Percentiles rank a stretch among this genome's conserved stretches.
Evolutionary conservation across 2,329 filamentous ascomycete genomes (phyloP).

Genomic region (Claviceps cyperi): DNA sequence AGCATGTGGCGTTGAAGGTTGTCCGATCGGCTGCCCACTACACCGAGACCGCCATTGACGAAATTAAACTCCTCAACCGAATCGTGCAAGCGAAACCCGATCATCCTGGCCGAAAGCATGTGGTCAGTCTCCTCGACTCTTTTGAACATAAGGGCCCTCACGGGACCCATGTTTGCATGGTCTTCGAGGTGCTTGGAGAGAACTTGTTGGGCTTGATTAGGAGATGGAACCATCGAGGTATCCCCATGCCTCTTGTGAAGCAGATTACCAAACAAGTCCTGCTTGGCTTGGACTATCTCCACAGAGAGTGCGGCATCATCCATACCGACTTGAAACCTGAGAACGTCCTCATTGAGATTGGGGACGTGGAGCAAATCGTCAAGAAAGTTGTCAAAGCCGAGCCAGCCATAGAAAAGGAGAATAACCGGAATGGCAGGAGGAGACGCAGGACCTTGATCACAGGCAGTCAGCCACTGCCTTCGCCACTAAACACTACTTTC

Average conservation of each 20-base stretch:
- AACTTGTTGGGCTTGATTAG: slow-evolving; percentile 93
- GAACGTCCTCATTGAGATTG: slow-evolving; percentile 97
- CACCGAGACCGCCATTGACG: slow-evolving; percentile 95
- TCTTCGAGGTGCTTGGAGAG: slow-evolving; percentile 94
- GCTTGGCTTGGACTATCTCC: slow-evolving; percentile 86
- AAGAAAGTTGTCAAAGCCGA: slow-evolving; percentile 89
- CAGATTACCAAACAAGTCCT: slow-evolving; percentile 98
- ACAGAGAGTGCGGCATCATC: slow-evolving; percentile 96
- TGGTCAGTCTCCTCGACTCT: slow-evolving; percentile 88
- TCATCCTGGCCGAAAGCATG: slow-evolving; percentile 86
- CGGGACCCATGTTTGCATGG: slow-evolving; percentile 96
- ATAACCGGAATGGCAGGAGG: slow-evolving; percentile 80
- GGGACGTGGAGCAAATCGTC: slow-evolving; percentile 96
- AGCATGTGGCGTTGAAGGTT: slow-evolving; percentile 95
- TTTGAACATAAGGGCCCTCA: slow-evolving; percentile 98
- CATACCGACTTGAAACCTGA: slow-evolving; percentile 96
- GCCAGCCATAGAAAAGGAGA: slow-evolving; percentile 52
- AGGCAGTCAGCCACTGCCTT: slow-evolving; percentile 88
- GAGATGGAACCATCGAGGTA: slow-evolving; percentile 94
- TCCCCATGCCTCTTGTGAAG: slow-evolving; percentile 91
- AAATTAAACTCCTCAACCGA: slow-evolving; percentile 95
- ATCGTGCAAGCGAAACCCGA: slow-evolving; percentile 91
- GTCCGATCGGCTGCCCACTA: slow-evolving; percentile 96
- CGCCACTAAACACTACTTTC: slow-evolving; percentile 85
- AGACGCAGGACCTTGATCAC: slow-evolving; percentile 89